phyloP scores from a whole-genome alignment of 192 early-diverging fungal genomes.

The Coemansia erecta region DNA sequence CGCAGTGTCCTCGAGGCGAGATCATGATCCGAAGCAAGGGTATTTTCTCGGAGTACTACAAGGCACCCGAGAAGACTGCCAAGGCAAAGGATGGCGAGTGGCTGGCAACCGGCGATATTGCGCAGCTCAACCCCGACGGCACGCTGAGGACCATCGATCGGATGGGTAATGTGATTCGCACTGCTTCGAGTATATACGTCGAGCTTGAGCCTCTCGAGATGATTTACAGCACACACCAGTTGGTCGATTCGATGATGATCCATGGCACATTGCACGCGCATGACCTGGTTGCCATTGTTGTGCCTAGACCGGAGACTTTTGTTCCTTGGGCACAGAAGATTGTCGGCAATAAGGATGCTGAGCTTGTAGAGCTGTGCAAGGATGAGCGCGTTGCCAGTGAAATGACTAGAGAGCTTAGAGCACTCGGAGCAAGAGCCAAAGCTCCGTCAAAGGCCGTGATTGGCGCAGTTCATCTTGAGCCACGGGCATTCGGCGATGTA shows the following conservation, averaged over 20 bases:
- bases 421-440: background rate
- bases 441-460: background rate
- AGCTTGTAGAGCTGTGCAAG: constrained; percentile 1
- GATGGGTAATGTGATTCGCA: constrained; percentile 70
- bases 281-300: constrained; percentile 51
- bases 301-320: constrained; percentile 58
- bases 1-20: constrained; percentile 79
- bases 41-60: too few relatives aligned
- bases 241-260: constrained; percentile 56
- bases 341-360: too few relatives aligned
- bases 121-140: too few relatives aligned
- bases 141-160: constrained; percentile 70
- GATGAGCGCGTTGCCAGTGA: background rate
- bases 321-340: too few relatives aligned
- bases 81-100: constrained; percentile 65
- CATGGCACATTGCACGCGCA: constrained; percentile 54
- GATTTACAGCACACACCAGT: constrained; percentile 43
- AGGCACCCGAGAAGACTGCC: constrained; percentile 68
- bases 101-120: too few relatives aligned
- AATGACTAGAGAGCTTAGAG: too few relatives aligned
- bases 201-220: constrained; percentile 84
- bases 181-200: constrained; percentile 79
- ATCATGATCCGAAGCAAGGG: too few relatives aligned
- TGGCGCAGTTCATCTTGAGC: too few relatives aligned
- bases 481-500: background rate